phyloP scores from a whole-genome alignment of 345 rosid species.

The Arabidopsis arenosa region DNA sequence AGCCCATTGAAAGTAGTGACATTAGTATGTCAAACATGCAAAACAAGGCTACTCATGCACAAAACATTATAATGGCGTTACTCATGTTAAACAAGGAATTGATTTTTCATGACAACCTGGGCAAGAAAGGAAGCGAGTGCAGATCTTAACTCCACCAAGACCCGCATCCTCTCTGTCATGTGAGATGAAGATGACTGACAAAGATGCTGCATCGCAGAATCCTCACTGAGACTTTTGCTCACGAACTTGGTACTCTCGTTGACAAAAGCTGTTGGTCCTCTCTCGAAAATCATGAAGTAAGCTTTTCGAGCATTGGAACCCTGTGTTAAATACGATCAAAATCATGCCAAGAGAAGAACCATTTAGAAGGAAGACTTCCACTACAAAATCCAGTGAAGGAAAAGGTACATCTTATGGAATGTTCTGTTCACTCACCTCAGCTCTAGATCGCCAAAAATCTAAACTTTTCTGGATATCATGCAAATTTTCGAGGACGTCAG shows the following conservation, averaged over 20 bases:
- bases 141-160: slow-evolving; percentile 61
- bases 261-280: slow-evolving; percentile 86
- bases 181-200: slow-evolving; percentile 66
- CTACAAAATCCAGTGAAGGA: slow-evolving; percentile 13
- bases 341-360: neutral
- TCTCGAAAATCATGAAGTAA: slow-evolving; percentile 81
- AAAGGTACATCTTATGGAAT: slow-evolving; percentile 14
- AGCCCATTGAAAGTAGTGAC: slow-evolving; percentile 25
- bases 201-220: slow-evolving; percentile 60
- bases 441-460: slow-evolving; percentile 81
- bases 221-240: slow-evolving; percentile 50
- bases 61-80: neutral
- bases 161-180: slow-evolving; percentile 71
- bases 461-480: slow-evolving; percentile 73
- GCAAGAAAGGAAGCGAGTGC: slow-evolving; percentile 83
- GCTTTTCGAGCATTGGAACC: slow-evolving; percentile 70
- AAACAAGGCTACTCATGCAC: slow-evolving; percentile 1
- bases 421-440: slow-evolving; percentile 60
- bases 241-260: slow-evolving; percentile 57
- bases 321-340: slow-evolving; percentile 44
- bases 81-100: neutral
- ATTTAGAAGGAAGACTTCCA: neutral
- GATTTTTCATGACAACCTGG: slow-evolving; percentile 55
- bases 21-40: slow-evolving; percentile 12
- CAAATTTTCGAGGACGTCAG: slow-evolving; percentile 54